phyloP scores from a whole-genome alignment of 306 rosid species.

The Fragaria ananassa region DNA sequence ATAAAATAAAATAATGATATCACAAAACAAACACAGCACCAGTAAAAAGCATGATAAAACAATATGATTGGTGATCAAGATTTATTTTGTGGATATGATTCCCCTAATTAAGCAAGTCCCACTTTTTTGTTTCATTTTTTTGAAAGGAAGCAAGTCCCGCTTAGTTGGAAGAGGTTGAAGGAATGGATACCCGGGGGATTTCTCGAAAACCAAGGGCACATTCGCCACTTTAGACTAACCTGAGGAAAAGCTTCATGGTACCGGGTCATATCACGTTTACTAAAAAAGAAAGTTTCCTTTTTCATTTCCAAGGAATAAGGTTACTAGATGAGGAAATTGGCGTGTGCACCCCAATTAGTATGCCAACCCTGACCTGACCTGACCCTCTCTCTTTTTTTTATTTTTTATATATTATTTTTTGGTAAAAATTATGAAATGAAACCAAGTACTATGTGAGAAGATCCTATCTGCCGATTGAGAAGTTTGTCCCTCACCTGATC shows the following conservation, averaged over 20 bases:
- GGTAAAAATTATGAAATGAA: background rate
- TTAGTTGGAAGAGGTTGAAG: too few relatives aligned
- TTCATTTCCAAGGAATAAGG: conserved; percentile 37
- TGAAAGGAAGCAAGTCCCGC: too few relatives aligned
- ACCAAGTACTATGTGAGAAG: background rate
- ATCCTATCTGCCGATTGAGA: background rate
- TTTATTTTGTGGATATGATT: background rate
- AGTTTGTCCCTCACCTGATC: conserved; percentile 16
- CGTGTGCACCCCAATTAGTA: background rate
- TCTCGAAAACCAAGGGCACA: background rate
- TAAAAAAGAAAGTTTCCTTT: conserved; percentile 14
- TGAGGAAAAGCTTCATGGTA: background rate
- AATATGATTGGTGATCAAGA: background rate
- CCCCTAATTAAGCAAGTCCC: background rate
- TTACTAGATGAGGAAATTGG: conserved; percentile 50
- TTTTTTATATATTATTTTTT: too few relatives aligned
- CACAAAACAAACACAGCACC: too few relatives aligned
- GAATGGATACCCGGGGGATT: background rate
- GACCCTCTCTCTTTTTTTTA: background rate
- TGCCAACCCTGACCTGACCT: background rate
- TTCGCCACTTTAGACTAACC: background rate
- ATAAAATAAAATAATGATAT: too few relatives aligned
- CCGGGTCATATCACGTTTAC: background rate
- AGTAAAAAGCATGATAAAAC: background rate
- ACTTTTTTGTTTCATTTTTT: too few relatives aligned